Percentiles rank a stretch among this genome's conserved stretches.
These are phyloP conservation scores for Schizonepeta tenuifolia DNA, from an alignment of 257 asterid genomes.

Conservation along the genomic window DNA sequence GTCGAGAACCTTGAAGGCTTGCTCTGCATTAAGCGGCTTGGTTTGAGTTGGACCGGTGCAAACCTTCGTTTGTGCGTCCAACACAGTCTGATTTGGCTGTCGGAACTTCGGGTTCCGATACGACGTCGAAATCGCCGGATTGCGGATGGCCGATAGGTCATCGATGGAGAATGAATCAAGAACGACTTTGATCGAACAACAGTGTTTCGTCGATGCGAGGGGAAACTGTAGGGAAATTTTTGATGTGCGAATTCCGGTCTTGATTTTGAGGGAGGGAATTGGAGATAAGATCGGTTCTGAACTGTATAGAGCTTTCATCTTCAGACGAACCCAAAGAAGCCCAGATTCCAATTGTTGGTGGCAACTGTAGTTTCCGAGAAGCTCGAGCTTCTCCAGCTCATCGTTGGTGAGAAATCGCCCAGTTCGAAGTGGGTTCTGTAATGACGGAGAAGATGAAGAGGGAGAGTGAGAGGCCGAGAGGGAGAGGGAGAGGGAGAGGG, in stretches of 20 bases:
- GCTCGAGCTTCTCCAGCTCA: constrained; percentile 75
- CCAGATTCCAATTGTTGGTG: constrained; percentile 75
- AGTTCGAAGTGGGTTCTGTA: constrained; percentile 50
- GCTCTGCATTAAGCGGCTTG: constrained; percentile 82
- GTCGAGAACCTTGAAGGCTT: constrained; percentile 84
- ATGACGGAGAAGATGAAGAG: constrained; percentile 46
- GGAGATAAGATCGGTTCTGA: constrained; percentile 43
- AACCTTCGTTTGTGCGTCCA: constrained; percentile 90
- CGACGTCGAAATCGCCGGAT: constrained; percentile 73
- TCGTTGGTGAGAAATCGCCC: constrained; percentile 62
- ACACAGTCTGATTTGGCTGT: constrained; percentile 74
- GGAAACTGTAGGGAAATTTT: constrained; percentile 39
- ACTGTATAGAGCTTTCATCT: constrained; percentile 49
- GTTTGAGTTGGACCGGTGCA: constrained; percentile 98
- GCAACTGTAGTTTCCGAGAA: constrained; percentile 62
- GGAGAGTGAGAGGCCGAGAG: constrained; percentile 57
- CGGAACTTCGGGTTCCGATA: constrained; percentile 60
- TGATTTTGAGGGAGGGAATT: constrained; percentile 33
- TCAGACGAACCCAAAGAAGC: constrained; percentile 57
- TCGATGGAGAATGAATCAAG: constrained; percentile 47
- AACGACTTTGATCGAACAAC: constrained; percentile 42
- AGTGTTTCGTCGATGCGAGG: constrained; percentile 30
- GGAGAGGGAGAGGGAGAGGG: constrained; percentile 45
- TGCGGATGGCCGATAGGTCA: constrained; percentile 47
- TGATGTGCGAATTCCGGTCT: constrained; percentile 28